phyloP scores from a whole-genome alignment of 345 rosid species.

The Cardiospermum halicacabum region DNA sequence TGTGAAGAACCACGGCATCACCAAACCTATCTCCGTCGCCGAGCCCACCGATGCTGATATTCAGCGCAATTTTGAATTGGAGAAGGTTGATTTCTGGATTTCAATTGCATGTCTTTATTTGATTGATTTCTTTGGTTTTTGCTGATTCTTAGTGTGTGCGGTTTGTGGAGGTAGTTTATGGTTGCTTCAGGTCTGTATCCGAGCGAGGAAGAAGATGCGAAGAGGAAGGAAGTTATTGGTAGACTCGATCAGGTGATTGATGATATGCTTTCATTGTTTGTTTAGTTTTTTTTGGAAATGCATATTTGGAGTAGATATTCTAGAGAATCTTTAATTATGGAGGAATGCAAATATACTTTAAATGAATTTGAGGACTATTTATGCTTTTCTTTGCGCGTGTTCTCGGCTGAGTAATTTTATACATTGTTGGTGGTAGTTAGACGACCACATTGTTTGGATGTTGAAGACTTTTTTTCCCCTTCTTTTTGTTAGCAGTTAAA shows the following conservation, averaged over 20 bases:
- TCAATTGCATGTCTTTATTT: neutral
- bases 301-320: neutral
- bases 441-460: neutral
- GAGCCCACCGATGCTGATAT: constrained; percentile 74
- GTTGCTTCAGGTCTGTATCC: constrained; percentile 67
- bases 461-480: too few relatives aligned
- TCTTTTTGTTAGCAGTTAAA: too few relatives aligned
- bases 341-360: too few relatives aligned
- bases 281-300: neutral
- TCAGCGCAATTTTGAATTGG: constrained; percentile 56
- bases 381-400: neutral
- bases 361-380: neutral
- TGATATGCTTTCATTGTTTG: neutral
- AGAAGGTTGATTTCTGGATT: constrained; percentile 40
- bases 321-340: neutral
- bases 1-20: constrained; percentile 52
- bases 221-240: constrained; percentile 65
- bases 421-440: too few relatives aligned
- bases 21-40: constrained; percentile 73
- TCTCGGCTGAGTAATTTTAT: neutral
- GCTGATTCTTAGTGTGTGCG: constrained; percentile 8
- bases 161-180: constrained; percentile 40
- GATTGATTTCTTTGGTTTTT: constrained; percentile 8
- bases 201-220: constrained; percentile 67
- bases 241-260: constrained; percentile 56